phyloP scores from a whole-genome alignment of 176 grass and related monocot genomes.

The Elymus sibiricus region DNA sequence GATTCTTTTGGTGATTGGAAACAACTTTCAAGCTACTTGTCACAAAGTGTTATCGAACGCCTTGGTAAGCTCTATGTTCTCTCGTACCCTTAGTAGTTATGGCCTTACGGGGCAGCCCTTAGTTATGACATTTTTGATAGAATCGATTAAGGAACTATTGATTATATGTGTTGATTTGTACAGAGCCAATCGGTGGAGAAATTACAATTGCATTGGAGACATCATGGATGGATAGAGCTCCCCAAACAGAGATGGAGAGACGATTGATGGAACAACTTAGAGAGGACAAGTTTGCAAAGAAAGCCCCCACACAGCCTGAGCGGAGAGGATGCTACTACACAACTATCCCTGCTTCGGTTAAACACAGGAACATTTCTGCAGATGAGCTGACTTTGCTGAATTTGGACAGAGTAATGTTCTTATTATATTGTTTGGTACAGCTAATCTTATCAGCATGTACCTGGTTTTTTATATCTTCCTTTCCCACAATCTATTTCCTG shows the following conservation, averaged over 20 bases:
- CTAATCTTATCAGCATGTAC: not conserved
- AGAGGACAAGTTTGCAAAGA: slow-evolving; percentile 55
- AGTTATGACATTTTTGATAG: not conserved
- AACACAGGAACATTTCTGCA: slow-evolving; percentile 50
- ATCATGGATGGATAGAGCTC: slow-evolving; percentile 59
- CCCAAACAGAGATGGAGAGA: slow-evolving; percentile 70
- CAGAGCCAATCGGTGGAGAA: slow-evolving; percentile 86
- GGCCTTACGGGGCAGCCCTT: not conserved
- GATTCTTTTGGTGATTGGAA: slow-evolving; percentile 67
- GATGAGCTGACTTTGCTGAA: slow-evolving; percentile 84
- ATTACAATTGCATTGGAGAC: slow-evolving; percentile 77
- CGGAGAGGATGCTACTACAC: slow-evolving; percentile 80
- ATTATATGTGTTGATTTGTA: slow-evolving; percentile 3
- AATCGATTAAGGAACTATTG: not conserved
- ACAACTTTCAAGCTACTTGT: slow-evolving; percentile 74
- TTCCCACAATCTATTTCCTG: not conserved
- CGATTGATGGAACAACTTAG: slow-evolving; percentile 68
- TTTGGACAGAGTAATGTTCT: slow-evolving; percentile 82
- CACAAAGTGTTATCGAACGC: slow-evolving; percentile 59
- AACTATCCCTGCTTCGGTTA: slow-evolving; percentile 71
- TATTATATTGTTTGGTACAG: not conserved
- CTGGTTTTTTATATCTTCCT: not conserved
- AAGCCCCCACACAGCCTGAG: slow-evolving; percentile 35
- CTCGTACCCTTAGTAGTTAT: not conserved
- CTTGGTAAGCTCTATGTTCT: slow-evolving; percentile 50